Evolutionary conservation across 2,329 filamentous ascomycete species (phyloP).

Genomic region (Calonectria pseudoturangicola): DNA sequence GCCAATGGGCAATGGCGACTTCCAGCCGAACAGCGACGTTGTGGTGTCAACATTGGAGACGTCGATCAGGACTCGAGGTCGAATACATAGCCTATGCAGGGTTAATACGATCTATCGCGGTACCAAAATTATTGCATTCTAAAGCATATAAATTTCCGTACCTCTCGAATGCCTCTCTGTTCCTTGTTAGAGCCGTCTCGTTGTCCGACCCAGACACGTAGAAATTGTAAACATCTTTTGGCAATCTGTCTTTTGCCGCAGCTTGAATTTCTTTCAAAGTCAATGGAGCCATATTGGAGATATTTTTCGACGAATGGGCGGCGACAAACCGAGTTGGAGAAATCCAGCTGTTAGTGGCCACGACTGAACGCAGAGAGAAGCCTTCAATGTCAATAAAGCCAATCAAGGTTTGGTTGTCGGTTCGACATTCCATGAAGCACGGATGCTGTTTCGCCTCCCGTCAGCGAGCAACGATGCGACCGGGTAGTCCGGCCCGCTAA

Average conservation of each 20-base stretch:
- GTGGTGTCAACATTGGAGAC: neutral
- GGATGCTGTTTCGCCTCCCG: neutral
- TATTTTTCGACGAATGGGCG: neutral
- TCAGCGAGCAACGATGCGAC: neutral
- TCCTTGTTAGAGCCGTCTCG: constrained; percentile 6
- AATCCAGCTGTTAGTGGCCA: neutral
- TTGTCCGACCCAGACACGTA: constrained; percentile 15
- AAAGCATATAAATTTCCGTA: neutral
- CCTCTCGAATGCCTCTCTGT: constrained; percentile 8
- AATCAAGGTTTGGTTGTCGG: neutral
- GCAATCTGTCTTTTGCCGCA: neutral
- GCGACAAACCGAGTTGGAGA: neutral
- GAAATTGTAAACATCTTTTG: neutral
- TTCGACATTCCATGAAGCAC: neutral
- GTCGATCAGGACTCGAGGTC: constrained; percentile 3
- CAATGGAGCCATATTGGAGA: neutral
- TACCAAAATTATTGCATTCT: too few relatives aligned
- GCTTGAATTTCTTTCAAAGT: constrained; percentile 7
- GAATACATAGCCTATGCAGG: neutral
- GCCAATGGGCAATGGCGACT: constrained; percentile 1
- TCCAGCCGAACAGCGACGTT: neutral
- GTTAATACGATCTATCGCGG: neutral
- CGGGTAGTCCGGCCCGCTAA: constrained; percentile 4
- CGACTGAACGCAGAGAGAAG: neutral
- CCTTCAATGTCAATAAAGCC: too few relatives aligned